Conservation (phyloP, 768 basidiomycete species). For the Erythrobasidium yunnanense region DNA sequence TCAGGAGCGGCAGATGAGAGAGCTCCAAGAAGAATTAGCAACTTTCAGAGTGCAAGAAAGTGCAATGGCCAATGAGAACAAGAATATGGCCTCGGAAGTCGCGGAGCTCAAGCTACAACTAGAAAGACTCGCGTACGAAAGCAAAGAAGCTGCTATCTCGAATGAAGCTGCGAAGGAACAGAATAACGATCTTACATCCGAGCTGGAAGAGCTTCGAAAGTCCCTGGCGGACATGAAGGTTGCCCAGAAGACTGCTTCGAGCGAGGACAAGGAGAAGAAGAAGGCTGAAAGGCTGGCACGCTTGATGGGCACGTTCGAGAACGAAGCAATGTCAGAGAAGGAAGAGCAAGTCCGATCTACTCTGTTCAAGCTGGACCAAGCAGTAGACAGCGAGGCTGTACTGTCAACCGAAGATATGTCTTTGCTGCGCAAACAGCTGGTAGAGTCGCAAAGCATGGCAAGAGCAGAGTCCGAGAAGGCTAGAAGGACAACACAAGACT, state of each 20-base stretch:
- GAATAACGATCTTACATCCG: constrained; percentile 69
- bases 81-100: constrained; percentile 80
- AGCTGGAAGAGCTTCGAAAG: constrained; percentile 71
- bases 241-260: constrained; percentile 69
- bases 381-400: constrained; percentile 48
- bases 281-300: constrained; percentile 99
- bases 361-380: constrained; percentile 68
- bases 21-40: constrained; percentile 74
- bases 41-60: constrained; percentile 65
- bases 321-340: constrained; percentile 89
- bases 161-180: constrained; percentile 92
- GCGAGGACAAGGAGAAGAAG: constrained; percentile 95
- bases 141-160: constrained; percentile 84
- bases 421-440: constrained; percentile 71
- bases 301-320: constrained; percentile 99
- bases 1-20: constrained; percentile 75
- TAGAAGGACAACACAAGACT: constrained; percentile 82
- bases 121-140: constrained; percentile 85
- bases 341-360: constrained; percentile 81
- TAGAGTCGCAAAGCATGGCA: constrained; percentile 72
- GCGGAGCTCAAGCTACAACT: constrained; percentile 84
- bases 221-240: constrained; percentile 65
- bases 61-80: constrained; percentile 58
- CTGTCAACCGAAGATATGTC: constrained; percentile 67
- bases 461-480: constrained; percentile 83